Percentiles rank a stretch among this genome's conserved stretches.
These are phyloP conservation scores for Apiotrichum veenhuisii DNA, from an alignment of 1,284 basidiomycete species.

Conservation along the genomic window DNA sequence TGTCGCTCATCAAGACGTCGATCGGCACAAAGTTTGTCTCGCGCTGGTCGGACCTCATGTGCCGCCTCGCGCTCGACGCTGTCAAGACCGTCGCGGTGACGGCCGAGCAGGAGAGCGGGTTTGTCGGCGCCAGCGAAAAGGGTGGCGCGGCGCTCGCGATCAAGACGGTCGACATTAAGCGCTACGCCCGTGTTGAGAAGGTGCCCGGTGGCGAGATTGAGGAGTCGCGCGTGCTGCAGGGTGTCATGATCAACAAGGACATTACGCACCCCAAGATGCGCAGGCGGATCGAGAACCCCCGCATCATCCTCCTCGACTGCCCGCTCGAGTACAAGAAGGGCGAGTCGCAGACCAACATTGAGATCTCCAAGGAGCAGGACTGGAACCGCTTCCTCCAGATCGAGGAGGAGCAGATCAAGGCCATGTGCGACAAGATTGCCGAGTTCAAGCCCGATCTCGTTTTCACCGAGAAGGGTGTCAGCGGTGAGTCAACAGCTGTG, in stretches of 20 bases:
- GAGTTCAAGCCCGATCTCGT: conserved; percentile 94
- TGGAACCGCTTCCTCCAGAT: conserved; percentile 91
- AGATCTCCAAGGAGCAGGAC: conserved; percentile 90
- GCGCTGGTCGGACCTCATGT: conserved; percentile 97
- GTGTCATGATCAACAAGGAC: conserved; percentile 98
- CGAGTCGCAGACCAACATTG: conserved; percentile 97
- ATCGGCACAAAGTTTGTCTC: conserved; percentile 99
- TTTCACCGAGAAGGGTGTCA: conserved; percentile 97
- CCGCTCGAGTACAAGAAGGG: conserved; percentile 99
- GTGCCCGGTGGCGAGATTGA: conserved; percentile 97
- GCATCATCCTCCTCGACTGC: conserved; percentile 89
- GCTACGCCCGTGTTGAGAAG: conserved; percentile 96
- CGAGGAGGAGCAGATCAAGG: conserved; percentile 95
- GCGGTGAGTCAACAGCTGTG: conserved; percentile 57
- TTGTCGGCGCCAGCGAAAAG: conserved; percentile 50
- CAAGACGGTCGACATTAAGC: conserved; percentile 94
- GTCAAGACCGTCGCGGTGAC: conserved; percentile 71
- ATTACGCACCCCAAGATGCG: conserved; percentile 98
- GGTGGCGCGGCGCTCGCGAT: conserved; percentile 50
- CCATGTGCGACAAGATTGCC: conserved; percentile 78
- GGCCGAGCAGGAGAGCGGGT: conserved; percentile 50
- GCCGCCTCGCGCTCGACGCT: conserved; percentile 85
- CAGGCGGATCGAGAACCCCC: conserved; percentile 81
- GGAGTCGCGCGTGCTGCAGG: conserved; percentile 77
- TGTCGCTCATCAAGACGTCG: conserved; percentile 93